A percentile compares a stretch with the other conserved stretches of the same genome.
Evolutionary conservation across 2,329 filamentous ascomycete species (phyloP).

Genomic region (Gnomoniopsis smithogilvyi): DNA sequence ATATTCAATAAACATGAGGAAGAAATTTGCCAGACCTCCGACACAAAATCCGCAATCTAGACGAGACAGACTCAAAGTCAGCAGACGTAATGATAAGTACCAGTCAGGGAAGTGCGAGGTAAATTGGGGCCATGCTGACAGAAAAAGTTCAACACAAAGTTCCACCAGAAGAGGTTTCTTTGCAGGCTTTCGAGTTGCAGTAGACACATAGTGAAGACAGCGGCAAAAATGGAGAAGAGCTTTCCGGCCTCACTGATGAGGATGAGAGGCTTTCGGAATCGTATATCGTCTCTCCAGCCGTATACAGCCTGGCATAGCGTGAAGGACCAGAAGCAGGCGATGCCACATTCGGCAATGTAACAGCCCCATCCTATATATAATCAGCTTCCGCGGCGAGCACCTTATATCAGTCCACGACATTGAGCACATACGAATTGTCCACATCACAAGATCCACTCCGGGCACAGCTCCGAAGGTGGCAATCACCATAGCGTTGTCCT

Average conservation of each 20-base stretch:
- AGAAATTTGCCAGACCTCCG: conserved; percentile 3
- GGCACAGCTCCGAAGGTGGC: background rate
- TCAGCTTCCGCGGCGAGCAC: background rate
- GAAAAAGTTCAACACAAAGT: conserved; percentile 6
- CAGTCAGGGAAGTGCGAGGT: background rate
- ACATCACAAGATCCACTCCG: conserved; percentile 3
- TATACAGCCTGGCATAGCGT: conserved; percentile 14
- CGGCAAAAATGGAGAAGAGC: background rate
- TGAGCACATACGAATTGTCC: conserved; percentile 8
- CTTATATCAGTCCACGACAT: background rate
- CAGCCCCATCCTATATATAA: conserved; percentile 10
- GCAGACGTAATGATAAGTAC: background rate
- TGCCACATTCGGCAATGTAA: conserved; percentile 1
- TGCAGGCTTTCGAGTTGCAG: conserved; percentile 1
- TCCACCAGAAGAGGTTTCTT: conserved; percentile 1
- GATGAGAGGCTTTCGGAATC: background rate
- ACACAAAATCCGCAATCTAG: conserved; percentile 4
- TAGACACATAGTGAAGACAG: background rate
- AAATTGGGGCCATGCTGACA: background rate
- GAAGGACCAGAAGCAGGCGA: conserved; percentile 15
- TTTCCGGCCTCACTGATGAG: conserved; percentile 10
- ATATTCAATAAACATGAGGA: conserved; percentile 14
- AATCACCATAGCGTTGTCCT: background rate
- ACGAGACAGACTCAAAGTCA: background rate
- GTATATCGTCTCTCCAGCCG: conserved; percentile 1